Conservation (phyloP, 169 alveolate species). For the Cryptosporidium andersoni region DNA sequence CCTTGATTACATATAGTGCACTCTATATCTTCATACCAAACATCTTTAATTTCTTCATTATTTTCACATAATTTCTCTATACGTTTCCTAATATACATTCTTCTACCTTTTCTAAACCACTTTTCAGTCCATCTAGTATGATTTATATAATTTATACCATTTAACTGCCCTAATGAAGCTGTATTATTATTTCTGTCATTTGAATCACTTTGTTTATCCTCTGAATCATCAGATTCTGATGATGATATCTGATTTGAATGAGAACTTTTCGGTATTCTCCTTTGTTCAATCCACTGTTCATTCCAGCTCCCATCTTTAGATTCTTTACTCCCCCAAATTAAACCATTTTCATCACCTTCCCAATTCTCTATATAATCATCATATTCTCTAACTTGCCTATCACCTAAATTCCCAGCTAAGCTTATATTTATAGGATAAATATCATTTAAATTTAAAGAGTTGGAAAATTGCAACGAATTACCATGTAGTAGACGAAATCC, state of each 20-base stretch:
- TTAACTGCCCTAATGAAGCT: conserved; percentile 54
- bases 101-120: conserved; percentile 68
- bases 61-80: conserved; percentile 63
- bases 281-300: conserved; percentile 68
- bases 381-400: conserved; percentile 16
- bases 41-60: conserved; percentile 5
- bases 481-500: conserved; percentile 4
- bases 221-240: conserved; percentile 18
- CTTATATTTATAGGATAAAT: not conserved
- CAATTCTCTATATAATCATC: conserved; percentile 56
- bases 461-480: no score
- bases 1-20: not conserved
- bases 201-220: not conserved
- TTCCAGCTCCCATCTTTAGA: conserved; percentile 64
- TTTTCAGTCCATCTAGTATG: conserved; percentile 63
- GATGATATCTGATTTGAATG: conserved; percentile 15
- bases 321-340: conserved; percentile 63
- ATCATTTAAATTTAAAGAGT: not conserved
- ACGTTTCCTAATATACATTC: conserved; percentile 35
- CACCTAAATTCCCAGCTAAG: not conserved
- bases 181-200: not conserved
- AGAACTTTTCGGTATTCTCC: conserved; percentile 45
- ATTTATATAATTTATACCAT: conserved; percentile 36
- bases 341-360: conserved; percentile 62
- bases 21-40: conserved; percentile 51